These are phyloP conservation scores for Gynochthodes officinalis DNA, from an alignment of 257 asterid species.

Conservation along the genomic window DNA sequence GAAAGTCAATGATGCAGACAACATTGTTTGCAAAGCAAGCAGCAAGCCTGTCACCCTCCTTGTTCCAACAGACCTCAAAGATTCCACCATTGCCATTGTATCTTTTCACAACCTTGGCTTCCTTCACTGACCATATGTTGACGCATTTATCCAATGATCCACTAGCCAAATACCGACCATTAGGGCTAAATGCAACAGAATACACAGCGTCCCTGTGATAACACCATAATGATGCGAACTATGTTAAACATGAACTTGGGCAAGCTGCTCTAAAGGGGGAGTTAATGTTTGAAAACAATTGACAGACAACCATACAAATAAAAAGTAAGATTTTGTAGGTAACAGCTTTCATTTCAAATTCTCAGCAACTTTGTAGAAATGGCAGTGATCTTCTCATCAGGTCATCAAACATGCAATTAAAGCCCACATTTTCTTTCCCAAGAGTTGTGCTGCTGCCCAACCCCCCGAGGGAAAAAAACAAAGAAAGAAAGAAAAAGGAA, in stretches of 20 bases:
- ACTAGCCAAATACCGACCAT: slow-evolving; percentile 83
- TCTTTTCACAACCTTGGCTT: slow-evolving; percentile 76
- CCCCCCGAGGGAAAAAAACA: too few relatives aligned
- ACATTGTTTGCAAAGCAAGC: slow-evolving; percentile 91
- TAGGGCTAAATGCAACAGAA: slow-evolving; percentile 93
- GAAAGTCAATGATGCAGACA: slow-evolving; percentile 83
- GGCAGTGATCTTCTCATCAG: neutral
- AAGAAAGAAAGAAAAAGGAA: too few relatives aligned
- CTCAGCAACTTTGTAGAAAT: neutral
- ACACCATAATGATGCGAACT: neutral
- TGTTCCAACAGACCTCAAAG: slow-evolving; percentile 98
- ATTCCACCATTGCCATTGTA: slow-evolving; percentile 87
- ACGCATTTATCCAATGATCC: slow-evolving; percentile 92
- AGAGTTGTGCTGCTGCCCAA: neutral
- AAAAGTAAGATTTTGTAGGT: neutral
- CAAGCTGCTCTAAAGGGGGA: too few relatives aligned
- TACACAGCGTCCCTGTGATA: slow-evolving; percentile 84
- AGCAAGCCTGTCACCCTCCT: slow-evolving; percentile 86
- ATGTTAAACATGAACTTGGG: neutral
- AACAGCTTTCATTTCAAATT: neutral
- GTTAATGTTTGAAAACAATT: too few relatives aligned
- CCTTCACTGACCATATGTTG: slow-evolving; percentile 96
- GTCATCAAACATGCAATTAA: neutral
- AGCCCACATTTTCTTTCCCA: neutral
- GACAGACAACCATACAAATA: neutral